Conservation (phyloP, 352 stramenopile species). For the Globisporangium carolinianum region DNA sequence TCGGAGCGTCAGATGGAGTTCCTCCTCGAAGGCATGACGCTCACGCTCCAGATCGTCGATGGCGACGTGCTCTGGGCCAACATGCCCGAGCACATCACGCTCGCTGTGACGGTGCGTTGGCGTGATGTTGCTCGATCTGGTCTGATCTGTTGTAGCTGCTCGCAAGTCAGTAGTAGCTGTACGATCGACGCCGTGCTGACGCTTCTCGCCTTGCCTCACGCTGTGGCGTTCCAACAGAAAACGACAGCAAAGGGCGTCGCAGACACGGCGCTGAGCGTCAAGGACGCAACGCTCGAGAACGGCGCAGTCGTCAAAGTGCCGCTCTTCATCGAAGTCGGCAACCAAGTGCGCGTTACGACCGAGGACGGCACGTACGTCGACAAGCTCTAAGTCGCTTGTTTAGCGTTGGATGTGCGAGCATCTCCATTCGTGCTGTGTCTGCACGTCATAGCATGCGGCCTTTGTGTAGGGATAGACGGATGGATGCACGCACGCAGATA, state of each 20-base stretch:
- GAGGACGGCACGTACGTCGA: constrained; percentile 75
- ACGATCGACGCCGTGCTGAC: not conserved
- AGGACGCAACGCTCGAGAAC: constrained; percentile 78
- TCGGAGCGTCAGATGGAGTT: constrained; percentile 71
- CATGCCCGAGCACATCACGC: constrained; percentile 77
- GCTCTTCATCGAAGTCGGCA: constrained; percentile 76
- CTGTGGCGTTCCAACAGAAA: constrained; percentile 25
- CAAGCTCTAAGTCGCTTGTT: constrained; percentile 38
- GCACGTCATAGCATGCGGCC: too few species aligned
- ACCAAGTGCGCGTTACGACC: constrained; percentile 64
- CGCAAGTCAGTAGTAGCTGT: too few species aligned
- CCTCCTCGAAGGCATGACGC: constrained; percentile 67
- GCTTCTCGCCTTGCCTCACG: not conserved
- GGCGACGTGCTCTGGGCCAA: constrained; percentile 79
- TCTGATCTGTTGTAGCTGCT: too few species aligned
- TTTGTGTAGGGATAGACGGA: too few species aligned
- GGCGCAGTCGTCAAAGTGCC: constrained; percentile 76
- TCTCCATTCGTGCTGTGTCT: not conserved
- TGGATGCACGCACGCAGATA: too few species aligned
- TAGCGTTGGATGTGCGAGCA: not conserved
- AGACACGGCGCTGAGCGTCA: constrained; percentile 70
- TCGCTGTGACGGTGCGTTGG: constrained; percentile 49
- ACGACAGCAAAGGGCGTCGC: constrained; percentile 74
- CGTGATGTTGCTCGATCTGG: too few species aligned
- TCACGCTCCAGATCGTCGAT: constrained; percentile 84